Conservation (phyloP, 2,329 filamentous ascomycete genomes). For the Xylaria multiplex region DNA sequence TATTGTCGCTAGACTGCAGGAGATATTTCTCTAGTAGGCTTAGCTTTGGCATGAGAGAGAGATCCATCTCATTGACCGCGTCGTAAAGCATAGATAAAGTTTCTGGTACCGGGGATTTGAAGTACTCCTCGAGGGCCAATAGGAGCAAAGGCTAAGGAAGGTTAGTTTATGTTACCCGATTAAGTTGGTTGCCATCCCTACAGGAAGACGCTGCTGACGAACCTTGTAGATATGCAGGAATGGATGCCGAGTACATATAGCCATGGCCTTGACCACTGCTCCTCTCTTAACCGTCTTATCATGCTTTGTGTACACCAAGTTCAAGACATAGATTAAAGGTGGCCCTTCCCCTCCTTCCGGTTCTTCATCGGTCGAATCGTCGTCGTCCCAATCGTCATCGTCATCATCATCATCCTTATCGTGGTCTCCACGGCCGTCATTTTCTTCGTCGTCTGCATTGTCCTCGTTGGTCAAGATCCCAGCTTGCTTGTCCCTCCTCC, state of each 20-base stretch:
- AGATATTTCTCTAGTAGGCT: slow-evolving; percentile 86
- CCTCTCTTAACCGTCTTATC: slow-evolving; percentile 93
- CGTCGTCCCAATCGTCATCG: slow-evolving; percentile 57
- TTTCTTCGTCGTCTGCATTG: slow-evolving; percentile 55
- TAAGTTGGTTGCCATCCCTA: not conserved
- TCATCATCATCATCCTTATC: slow-evolving; percentile 59
- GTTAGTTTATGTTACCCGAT: slow-evolving; percentile 39
- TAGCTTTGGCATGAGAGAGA: slow-evolving; percentile 89
- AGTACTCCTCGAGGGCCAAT: slow-evolving; percentile 94
- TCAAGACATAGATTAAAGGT: slow-evolving; percentile 94
- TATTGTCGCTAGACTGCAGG: slow-evolving; percentile 88
- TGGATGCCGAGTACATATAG: slow-evolving; percentile 95
- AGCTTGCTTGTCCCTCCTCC: slow-evolving; percentile 61
- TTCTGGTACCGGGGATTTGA: slow-evolving; percentile 87
- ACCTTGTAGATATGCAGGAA: slow-evolving; percentile 99
- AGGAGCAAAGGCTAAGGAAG: slow-evolving; percentile 78
- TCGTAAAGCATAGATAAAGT: slow-evolving; percentile 90
- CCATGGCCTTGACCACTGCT: slow-evolving; percentile 97
- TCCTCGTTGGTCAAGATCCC: slow-evolving; percentile 59
- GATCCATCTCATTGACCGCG: slow-evolving; percentile 94
- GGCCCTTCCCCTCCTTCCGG: slow-evolving; percentile 82
- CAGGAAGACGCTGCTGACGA: slow-evolving; percentile 44
- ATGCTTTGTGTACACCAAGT: slow-evolving; percentile 97
- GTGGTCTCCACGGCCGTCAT: slow-evolving; percentile 59
- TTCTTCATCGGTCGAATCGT: slow-evolving; percentile 64